phyloP scores from a whole-genome alignment of 352 stramenopile genomes.

The Pythium plurisporium region DNA sequence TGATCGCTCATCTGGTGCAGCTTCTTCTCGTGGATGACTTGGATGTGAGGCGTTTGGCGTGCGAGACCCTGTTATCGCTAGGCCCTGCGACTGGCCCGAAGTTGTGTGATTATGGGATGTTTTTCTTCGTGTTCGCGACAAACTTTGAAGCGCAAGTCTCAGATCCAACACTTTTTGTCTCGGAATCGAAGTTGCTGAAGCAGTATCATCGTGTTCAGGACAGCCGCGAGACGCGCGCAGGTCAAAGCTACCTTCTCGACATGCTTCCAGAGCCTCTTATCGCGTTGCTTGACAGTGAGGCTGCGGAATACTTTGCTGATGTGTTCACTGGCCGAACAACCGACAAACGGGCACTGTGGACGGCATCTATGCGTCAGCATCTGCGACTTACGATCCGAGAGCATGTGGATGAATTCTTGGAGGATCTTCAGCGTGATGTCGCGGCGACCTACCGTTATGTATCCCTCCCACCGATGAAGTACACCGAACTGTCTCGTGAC shows the following conservation, averaged over 20 bases:
- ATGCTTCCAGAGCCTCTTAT: slow-evolving; percentile 76
- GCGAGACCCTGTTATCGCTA: slow-evolving; percentile 60
- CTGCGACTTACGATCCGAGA: slow-evolving; percentile 70
- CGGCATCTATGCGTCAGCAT: slow-evolving; percentile 58
- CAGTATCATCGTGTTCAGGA: slow-evolving; percentile 59
- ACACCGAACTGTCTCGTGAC: slow-evolving; percentile 64
- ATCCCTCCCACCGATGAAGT: slow-evolving; percentile 62
- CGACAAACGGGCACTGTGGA: slow-evolving; percentile 74
- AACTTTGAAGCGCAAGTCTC: slow-evolving; percentile 20
- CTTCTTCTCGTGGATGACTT: slow-evolving; percentile 58
- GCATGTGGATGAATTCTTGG: slow-evolving; percentile 66
- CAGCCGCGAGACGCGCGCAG: slow-evolving; percentile 35
- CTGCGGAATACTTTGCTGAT: slow-evolving; percentile 56
- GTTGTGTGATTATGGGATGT: slow-evolving; percentile 51
- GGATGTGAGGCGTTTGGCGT: slow-evolving; percentile 44
- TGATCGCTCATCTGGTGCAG: slow-evolving; percentile 54
- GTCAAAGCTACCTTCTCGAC: slow-evolving; percentile 63
- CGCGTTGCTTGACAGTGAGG: slow-evolving; percentile 56
- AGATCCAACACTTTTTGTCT: slow-evolving; percentile 38
- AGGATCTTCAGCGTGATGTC: slow-evolving; percentile 50
- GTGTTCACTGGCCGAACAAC: slow-evolving; percentile 49
- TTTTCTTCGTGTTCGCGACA: slow-evolving; percentile 69
- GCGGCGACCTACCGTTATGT: slow-evolving; percentile 54
- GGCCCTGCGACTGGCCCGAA: slow-evolving; percentile 41
- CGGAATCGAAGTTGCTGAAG: slow-evolving; percentile 58